Evolutionary conservation across 176 grass and related monocot genomes (phyloP), one percentile per base, ranked within the genome.

Genomic region (Rhynchospora tenuis): DNA sequence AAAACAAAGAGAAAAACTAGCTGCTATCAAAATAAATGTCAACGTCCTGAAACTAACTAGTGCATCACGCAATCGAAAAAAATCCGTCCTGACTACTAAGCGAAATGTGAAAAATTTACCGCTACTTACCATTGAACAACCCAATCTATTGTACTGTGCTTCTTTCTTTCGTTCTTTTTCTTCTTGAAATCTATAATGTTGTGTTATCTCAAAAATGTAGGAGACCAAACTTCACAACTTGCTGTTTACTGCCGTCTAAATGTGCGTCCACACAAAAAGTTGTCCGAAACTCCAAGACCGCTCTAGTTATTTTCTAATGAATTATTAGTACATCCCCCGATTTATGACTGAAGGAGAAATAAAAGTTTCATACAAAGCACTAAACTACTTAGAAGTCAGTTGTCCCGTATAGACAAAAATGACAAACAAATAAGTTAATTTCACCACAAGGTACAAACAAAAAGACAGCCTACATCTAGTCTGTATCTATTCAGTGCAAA

Each of bases 351-450:
- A 16, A 26, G 52, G 54, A 15, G 2, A 76, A 29, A 76, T 28
- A 17, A 7, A 76, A 9, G 28, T 54, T 76, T 76, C 73, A 52
- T 76, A 55, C 48, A 75, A 22, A 51, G 24, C 29, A 28, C 48
- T 76, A 55, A 17, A 55, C 20, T 22, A 75, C 47, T 38, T 75
- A 75, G 22, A 52, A 75, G 44, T 55, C 14, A 29, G 28, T 17
- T 2, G 24, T 55, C 73, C 38, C 48, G 13, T 55, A 76, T 14
- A 50, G 59, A 61, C 59, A 24, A 61, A 51, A 51, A 29, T 16
- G 48, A 76, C 14, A 80, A 61, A 80, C 17, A 80, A 62, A 24
- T 48, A 75, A 26, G 71, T 62, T 59, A 80, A 55, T 59, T 38
- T 80, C 7, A 80, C 23, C 16, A 3, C 38, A 42, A 69, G 70